Evolutionary conservation across 2,329 filamentous ascomycete species (phyloP).

Genomic region (Fonsecaea pugnacius): DNA sequence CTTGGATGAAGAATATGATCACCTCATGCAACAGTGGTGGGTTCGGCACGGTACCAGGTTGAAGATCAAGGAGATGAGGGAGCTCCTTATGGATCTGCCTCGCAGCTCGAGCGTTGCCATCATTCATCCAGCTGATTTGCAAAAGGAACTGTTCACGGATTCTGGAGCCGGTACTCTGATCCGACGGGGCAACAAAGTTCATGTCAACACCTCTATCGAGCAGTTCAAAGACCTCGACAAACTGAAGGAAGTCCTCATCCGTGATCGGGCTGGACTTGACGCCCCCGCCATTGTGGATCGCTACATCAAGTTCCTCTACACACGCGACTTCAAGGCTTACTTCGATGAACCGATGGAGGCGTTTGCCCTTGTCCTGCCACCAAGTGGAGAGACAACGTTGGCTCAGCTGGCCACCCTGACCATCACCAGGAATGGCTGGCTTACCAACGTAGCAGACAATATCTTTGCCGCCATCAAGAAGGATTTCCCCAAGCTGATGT

Average conservation of each 20-base stretch:
- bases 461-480: conserved; percentile 93
- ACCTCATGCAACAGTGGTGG: conserved; percentile 92
- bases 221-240: conserved; percentile 77
- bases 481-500: conserved; percentile 86
- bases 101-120: conserved; percentile 94
- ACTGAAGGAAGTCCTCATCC: conserved; percentile 79
- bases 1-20: conserved; percentile 92
- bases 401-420: conserved; percentile 88
- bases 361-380: conserved; percentile 82
- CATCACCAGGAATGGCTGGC: conserved; percentile 91
- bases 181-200: conserved; percentile 85
- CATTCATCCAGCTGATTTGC: conserved; percentile 92
- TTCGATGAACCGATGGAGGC: conserved; percentile 94
- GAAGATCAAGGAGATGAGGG: conserved; percentile 98
- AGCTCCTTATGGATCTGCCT: conserved; percentile 83
- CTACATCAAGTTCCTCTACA: conserved; percentile 78
- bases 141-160: conserved; percentile 96
- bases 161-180: conserved; percentile 93
- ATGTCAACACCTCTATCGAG: conserved; percentile 70
- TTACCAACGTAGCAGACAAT: conserved; percentile 93
- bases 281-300: conserved; percentile 81
- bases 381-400: conserved; percentile 64
- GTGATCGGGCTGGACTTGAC: conserved; percentile 80
- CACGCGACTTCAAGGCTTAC: conserved; percentile 85
- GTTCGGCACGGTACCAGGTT: conserved; percentile 91